A percentile compares a stretch with the other conserved stretches of the same genome.
These are phyloP conservation scores for Diaporthe humulicola DNA, from an alignment of 2,329 filamentous ascomycete genomes.

Conservation along the genomic window DNA sequence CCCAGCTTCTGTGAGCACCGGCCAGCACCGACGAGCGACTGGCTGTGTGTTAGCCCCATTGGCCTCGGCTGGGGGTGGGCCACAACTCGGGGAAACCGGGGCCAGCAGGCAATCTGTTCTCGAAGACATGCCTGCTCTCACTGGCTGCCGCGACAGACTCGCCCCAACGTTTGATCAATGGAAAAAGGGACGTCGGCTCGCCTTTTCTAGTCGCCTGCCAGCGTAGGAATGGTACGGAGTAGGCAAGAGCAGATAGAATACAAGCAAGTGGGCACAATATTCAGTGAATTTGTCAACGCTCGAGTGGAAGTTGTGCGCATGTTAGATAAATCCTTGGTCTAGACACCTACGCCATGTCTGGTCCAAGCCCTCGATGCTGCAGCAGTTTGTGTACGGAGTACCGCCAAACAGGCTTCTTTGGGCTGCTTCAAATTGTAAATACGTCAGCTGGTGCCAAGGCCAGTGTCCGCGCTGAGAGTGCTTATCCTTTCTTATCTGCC, in stretches of 20 bases:
- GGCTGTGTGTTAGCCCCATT: neutral
- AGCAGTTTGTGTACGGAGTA: neutral
- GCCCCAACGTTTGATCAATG: no score
- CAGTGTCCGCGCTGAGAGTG: neutral
- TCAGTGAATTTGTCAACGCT: neutral
- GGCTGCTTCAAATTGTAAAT: no score
- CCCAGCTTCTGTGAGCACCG: conserved; percentile 1
- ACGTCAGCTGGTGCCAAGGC: neutral
- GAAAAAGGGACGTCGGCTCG: neutral
- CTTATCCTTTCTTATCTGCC: conserved; percentile 1
- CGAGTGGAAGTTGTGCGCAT: neutral
- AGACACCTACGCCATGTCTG: neutral
- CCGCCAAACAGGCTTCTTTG: no score
- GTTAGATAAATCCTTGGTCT: neutral
- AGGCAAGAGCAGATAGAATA: neutral
- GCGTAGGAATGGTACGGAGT: no score
- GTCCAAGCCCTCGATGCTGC: neutral
- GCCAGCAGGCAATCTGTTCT: conserved; percentile 3
- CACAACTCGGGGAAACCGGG: conserved; percentile 24
- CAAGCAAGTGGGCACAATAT: neutral
- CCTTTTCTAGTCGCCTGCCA: neutral
- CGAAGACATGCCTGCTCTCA: neutral
- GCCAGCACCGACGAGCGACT: neutral
- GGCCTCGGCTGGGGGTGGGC: conserved; percentile 28
- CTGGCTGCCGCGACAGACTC: neutral